Evolutionary conservation across 2,329 filamentous ascomycete genomes (phyloP).

Genomic region (Alternaria arbusti): DNA sequence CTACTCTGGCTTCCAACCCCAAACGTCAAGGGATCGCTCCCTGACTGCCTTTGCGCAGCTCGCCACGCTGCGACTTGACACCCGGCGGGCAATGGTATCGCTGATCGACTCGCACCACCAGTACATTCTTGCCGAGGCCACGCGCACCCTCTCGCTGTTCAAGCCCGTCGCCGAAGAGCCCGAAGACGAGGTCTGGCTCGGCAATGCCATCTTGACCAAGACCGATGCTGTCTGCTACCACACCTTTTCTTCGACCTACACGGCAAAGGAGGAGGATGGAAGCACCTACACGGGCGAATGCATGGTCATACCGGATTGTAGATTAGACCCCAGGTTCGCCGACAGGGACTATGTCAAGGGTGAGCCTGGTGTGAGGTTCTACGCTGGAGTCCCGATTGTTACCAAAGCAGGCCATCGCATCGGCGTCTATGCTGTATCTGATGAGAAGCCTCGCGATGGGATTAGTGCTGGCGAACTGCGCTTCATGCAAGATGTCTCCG

Average conservation of each 20-base stretch:
- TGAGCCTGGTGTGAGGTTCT: constrained; percentile 41
- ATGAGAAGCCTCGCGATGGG: constrained; percentile 35
- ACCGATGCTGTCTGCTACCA: constrained; percentile 39
- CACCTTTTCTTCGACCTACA: constrained; percentile 34
- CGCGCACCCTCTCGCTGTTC: constrained; percentile 43
- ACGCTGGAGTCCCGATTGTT: constrained; percentile 41
- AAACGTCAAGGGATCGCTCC: constrained; percentile 33
- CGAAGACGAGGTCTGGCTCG: constrained; percentile 39
- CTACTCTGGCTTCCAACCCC: constrained; percentile 30
- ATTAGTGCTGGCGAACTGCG: constrained; percentile 33
- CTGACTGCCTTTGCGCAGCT: constrained; percentile 48
- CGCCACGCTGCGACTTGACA: constrained; percentile 40
- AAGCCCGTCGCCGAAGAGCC: constrained; percentile 26
- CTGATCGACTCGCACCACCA: constrained; percentile 46
- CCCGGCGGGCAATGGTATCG: constrained; percentile 45
- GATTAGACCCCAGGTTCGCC: constrained; percentile 31
- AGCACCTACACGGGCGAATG: constrained; percentile 23
- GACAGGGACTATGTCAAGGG: constrained; percentile 32
- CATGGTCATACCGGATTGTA: constrained; percentile 37
- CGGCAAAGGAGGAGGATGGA: constrained; percentile 26
- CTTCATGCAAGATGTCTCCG: constrained; percentile 41
- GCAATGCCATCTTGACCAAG: constrained; percentile 38
- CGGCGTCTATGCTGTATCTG: constrained; percentile 41
- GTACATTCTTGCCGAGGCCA: constrained; percentile 50
- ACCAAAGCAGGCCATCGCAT: constrained; percentile 39